Conservation (phyloP, 768 basidiomycete species). For the Sporobolomyces phaffii region DNA sequence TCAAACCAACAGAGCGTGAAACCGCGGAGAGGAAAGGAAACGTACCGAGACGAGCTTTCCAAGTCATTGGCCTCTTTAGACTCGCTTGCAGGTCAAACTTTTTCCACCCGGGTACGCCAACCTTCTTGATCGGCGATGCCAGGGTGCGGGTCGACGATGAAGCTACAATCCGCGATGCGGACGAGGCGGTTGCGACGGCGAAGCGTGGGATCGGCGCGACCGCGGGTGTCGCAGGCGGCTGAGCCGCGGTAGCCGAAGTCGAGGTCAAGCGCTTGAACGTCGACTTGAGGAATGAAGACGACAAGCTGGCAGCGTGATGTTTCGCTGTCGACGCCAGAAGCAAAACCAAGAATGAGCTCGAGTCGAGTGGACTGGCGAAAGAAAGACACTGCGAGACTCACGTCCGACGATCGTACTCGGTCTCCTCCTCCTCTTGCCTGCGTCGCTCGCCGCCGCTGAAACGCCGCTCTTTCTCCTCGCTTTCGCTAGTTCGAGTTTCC, state of each 20-base stretch:
- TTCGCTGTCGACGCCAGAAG: background rate
- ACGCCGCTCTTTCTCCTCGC: conserved; percentile 29
- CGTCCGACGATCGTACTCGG: conserved; percentile 6
- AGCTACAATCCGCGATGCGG: background rate
- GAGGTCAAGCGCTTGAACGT: conserved; percentile 19
- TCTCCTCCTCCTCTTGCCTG: conserved; percentile 1
- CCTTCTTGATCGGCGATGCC: background rate
- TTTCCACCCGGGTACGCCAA: conserved; percentile 3
- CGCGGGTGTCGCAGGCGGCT: background rate
- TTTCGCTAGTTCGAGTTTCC: conserved; percentile 33
- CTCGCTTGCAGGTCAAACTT: conserved; percentile 27
- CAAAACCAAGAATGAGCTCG: no score
- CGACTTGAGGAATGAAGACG: conserved; percentile 8
- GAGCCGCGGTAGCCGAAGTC: background rate
- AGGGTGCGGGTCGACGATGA: background rate
- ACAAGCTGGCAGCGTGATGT: background rate
- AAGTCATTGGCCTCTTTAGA: conserved; percentile 13
- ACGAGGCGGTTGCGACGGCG: conserved; percentile 22
- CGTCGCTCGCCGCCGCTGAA: background rate
- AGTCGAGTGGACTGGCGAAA: no score
- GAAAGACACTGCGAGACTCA: background rate
- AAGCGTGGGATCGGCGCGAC: conserved; percentile 7
- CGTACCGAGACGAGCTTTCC: conserved; percentile 13
- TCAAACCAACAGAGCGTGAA: background rate
- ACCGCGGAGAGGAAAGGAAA: no score